Conservation (phyloP, 2,329 filamentous ascomycete species). For the Purpureocillium takamizusanense region DNA sequence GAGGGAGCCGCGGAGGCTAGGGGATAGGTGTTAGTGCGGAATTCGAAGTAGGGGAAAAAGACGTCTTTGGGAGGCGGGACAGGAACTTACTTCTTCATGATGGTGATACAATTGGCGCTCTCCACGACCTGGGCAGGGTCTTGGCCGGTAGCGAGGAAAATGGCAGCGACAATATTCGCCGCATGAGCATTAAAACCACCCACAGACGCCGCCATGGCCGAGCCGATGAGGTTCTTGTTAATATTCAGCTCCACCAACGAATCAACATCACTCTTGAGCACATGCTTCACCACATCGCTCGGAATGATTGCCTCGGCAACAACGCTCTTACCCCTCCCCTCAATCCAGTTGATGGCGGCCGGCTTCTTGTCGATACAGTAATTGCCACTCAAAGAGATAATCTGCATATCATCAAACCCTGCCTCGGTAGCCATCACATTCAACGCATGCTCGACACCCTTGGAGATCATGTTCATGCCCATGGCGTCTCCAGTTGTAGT, state of each 20-base stretch:
- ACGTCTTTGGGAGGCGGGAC: no score
- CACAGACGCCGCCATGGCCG: slow-evolving; percentile 91
- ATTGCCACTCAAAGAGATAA: slow-evolving; percentile 90
- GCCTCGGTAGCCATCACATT: slow-evolving; percentile 81
- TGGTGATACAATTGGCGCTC: slow-evolving; percentile 93
- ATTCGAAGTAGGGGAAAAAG: no score
- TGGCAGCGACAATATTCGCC: slow-evolving; percentile 90
- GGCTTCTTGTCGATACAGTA: slow-evolving; percentile 99
- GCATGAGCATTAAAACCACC: slow-evolving; percentile 98
- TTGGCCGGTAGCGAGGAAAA: slow-evolving; percentile 93
- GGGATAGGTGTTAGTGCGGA: slow-evolving; percentile 15
- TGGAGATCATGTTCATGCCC: slow-evolving; percentile 99
- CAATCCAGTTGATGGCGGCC: slow-evolving; percentile 97
- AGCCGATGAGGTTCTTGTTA: slow-evolving; percentile 92
- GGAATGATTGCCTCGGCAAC: slow-evolving; percentile 97
- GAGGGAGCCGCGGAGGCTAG: slow-evolving; percentile 74
- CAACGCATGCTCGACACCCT: slow-evolving; percentile 92
- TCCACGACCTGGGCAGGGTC: slow-evolving; percentile 97
- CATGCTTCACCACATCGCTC: slow-evolving; percentile 71
- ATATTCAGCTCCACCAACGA: slow-evolving; percentile 88
- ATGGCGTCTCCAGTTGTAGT: slow-evolving; percentile 97
- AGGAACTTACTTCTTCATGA: slow-evolving; percentile 98
- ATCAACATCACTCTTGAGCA: slow-evolving; percentile 90
- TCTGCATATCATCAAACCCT: slow-evolving; percentile 91
- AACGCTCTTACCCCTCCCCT: slow-evolving; percentile 91